Base-by-base conservation (phyloP, 2,329 filamentous ascomycete genomes). In the Gnomoniopsis sp. region DNA sequence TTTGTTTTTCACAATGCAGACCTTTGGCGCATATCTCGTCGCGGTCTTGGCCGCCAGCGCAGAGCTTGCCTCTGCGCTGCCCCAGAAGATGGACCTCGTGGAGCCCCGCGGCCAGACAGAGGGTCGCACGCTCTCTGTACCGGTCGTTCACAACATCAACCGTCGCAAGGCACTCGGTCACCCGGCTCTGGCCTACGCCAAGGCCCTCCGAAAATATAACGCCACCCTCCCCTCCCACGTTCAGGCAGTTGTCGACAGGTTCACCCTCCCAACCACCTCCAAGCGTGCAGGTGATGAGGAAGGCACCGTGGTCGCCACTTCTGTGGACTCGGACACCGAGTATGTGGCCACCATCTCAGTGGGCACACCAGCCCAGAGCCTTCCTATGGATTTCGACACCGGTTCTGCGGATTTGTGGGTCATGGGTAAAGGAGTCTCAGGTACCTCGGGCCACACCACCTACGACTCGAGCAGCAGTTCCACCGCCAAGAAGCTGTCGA, bases 321-420 rank as follows among this genome's bases (percentile, higher is more conserved):
- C 61, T 3, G 44, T 50, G 33, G 44, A 55, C 14, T 52, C 38
- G 1, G 61, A 62, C 38, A 36, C 54, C 36, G 61, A 60, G 30
- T 61, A 58, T 22, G 36, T 59, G 6, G 49, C 59, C 36, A 59
- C 34, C 30, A 59, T 59, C 49, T 54, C 58, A 30, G 44, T 61
- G 36, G 59, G 59, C 49, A 59, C 59, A 6, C 59, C 59, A 19
- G 68, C 74, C 8, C 74, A 78, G 63, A 75, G 71, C 0, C 66
- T 79, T 50, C 71, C 74, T 38, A 65, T 79, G 51, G 72, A 77
- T 63, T 76, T 79, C 49, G 76, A 79, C 58, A 79, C 77, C 1
- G 77, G 77, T 1, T 79, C 76, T 2, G 74, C 75, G 12, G 77
- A 80, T 57, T 62, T 71, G 55, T 70, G 67, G 70, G 68, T 69